Evolutionary conservation across 441 rosid genomes (phyloP).

Genomic region (Adansonia gregorii): DNA sequence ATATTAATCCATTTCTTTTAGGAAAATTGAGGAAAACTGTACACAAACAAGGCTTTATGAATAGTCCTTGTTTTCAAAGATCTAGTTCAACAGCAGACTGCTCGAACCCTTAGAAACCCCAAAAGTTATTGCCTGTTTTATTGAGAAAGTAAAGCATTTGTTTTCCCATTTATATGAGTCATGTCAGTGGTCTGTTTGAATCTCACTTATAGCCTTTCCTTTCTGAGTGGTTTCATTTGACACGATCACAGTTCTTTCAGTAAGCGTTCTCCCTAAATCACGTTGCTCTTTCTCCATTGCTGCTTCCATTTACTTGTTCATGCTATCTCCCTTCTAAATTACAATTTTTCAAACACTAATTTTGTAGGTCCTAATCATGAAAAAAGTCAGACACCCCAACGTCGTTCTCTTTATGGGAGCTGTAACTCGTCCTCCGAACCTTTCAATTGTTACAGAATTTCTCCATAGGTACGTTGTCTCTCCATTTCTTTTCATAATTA

Average conservation of each 20-base stretch:
- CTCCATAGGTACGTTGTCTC: slow-evolving; percentile 62
- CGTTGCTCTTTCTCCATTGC: neutral
- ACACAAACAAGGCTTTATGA: neutral
- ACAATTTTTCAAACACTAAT: neutral
- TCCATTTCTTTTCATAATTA: slow-evolving; percentile 13
- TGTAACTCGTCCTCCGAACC: slow-evolving; percentile 73
- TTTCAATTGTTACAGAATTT: slow-evolving; percentile 76
- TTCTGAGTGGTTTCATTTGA: slow-evolving; percentile 17
- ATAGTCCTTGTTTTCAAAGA: neutral
- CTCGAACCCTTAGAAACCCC: neutral
- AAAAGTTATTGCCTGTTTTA: neutral
- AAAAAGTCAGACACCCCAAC: slow-evolving; percentile 69
- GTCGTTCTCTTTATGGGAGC: slow-evolving; percentile 92
- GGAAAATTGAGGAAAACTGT: neutral
- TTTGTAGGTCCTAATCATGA: slow-evolving; percentile 66
- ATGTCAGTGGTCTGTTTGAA: neutral
- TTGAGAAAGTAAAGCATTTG: slow-evolving; percentile 8
- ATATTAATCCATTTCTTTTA: neutral
- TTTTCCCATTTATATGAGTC: slow-evolving; percentile 9
- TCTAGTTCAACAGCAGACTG: neutral
- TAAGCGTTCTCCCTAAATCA: neutral
- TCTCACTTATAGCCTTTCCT: slow-evolving; percentile 1
- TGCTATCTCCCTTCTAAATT: neutral
- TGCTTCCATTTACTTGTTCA: neutral
- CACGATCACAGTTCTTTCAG: neutral